Base-by-base conservation (phyloP, 2,329 filamentous ascomycete genomes). In the Alternaria rosae region DNA sequence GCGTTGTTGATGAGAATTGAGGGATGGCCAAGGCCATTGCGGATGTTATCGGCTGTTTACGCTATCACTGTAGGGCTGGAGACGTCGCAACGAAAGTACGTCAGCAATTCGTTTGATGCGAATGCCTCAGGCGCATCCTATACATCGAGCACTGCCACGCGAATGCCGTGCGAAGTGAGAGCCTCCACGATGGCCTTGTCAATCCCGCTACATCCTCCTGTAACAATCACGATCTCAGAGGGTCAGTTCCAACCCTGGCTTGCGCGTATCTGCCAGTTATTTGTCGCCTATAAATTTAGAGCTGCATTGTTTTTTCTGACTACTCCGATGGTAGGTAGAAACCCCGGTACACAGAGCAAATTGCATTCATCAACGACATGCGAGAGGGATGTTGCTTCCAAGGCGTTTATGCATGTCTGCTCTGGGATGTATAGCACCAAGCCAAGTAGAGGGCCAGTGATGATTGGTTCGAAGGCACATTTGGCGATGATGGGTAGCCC, bases 1-100 rank as follows among this genome's bases (percentile, higher is more conserved):
- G 69, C 69, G 41, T 72, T 72, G 67, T 72, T 72, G 54, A 72
- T 62, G 7, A 72, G 61, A 15, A 72, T 61, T 12, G 64, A 65
- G 7, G 69, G 68, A 41, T 63, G 21, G 4, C 69, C 69, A 20
- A 59, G 54, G 4, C 64, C 62, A 3, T 42, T 28, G 10, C 61
- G 54, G 28, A 71, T 67, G 6, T 50, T 30, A 9, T 59, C 56
- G 20, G 64, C 59, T 9, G 60, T 52, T 42, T 62, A 51, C 21
- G 52, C 54, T 41, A 72, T 62, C 1, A 54, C 51, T 8, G 23
- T 23, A 15, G 62, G 28, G n/a, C 43, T 64, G 10, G 65, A 64
- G 20, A 72, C 48, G 51, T 72, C 67, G 59, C 64, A 64, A n/a
- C 60, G 57, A 44, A 69, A 69, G 57, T 59, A 69, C 55, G 58